Conservation (phyloP, 495 filamentous ascomycete species). For the Amniculicola lignicola region DNA sequence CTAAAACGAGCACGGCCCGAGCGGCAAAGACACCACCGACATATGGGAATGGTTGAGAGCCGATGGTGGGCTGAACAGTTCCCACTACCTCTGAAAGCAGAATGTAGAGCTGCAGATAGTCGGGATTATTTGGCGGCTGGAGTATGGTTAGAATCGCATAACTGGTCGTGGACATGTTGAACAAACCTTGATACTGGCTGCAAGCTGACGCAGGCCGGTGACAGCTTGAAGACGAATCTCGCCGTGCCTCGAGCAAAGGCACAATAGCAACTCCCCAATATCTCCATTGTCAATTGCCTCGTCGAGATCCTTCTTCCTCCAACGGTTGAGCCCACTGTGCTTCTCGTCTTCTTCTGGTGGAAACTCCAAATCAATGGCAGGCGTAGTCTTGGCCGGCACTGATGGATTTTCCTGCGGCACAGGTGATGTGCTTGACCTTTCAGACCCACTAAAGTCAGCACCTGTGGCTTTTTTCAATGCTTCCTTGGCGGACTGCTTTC, state of each 20-base stretch:
- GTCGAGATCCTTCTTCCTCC: constrained; percentile 70
- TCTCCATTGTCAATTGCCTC: constrained; percentile 71
- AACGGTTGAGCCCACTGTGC: constrained; percentile 58
- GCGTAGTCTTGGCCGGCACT: not conserved
- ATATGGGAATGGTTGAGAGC: constrained; percentile 62
- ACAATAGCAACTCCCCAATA: constrained; percentile 62
- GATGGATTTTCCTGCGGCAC: constrained; percentile 13
- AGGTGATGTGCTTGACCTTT: constrained; percentile 13
- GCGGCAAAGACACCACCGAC: constrained; percentile 71
- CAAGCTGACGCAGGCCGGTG: constrained; percentile 60
- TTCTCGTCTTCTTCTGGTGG: constrained; percentile 50
- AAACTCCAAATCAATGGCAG: constrained; percentile 22
- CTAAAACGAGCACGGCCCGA: constrained; percentile 62
- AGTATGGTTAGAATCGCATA: constrained; percentile 15
- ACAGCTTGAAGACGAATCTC: constrained; percentile 77
- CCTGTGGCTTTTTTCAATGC: constrained; percentile 18
- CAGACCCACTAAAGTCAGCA: constrained; percentile 27
- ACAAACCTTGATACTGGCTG: constrained; percentile 58
- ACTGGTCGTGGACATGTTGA: constrained; percentile 44
- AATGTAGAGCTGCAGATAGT: constrained; percentile 71
- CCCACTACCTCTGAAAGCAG: constrained; percentile 76
- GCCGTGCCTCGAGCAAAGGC: constrained; percentile 68
- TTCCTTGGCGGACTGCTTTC: constrained; percentile 26
- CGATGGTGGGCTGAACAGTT: constrained; percentile 57
- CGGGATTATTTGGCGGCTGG: constrained; percentile 56